Evolutionary conservation across 805 yeast species (phyloP).

Genomic region (Kodamaea restingae): DNA sequence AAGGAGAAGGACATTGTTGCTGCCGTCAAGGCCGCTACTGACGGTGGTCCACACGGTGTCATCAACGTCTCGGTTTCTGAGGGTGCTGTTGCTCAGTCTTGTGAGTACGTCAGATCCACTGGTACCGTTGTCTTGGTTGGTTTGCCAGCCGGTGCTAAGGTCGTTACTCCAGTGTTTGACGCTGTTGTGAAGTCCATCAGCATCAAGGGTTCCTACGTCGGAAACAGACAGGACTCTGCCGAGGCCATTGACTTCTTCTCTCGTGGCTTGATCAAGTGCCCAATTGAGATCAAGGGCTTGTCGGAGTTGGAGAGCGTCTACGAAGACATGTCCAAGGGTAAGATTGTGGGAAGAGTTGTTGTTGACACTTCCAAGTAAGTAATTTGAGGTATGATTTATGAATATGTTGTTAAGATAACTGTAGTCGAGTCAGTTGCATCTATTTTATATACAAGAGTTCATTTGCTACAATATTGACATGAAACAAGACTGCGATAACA

Average conservation of each 20-base stretch:
- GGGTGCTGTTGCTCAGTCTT: slow-evolving; percentile 54
- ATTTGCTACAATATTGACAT: too few relatives aligned
- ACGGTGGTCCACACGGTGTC: slow-evolving; percentile 76
- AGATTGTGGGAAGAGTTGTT: slow-evolving; percentile 43
- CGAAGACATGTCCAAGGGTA: slow-evolving; percentile 40
- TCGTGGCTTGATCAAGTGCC: slow-evolving; percentile 41
- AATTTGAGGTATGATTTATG: not conserved
- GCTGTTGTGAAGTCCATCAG: slow-evolving; percentile 38
- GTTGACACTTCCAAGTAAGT: slow-evolving; percentile 27
- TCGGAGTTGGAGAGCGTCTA: slow-evolving; percentile 38
- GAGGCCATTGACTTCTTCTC: slow-evolving; percentile 44
- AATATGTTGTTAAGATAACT: not conserved
- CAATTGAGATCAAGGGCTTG: slow-evolving; percentile 39
- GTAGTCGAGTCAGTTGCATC: too few relatives aligned
- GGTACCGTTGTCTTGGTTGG: slow-evolving; percentile 45
- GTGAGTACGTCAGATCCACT: slow-evolving; percentile 35
- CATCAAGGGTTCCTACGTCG: slow-evolving; percentile 43
- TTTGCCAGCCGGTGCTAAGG: slow-evolving; percentile 44
- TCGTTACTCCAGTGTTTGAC: slow-evolving; percentile 35
- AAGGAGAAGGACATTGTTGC: slow-evolving; percentile 51
- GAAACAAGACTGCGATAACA: too few relatives aligned
- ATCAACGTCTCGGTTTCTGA: slow-evolving; percentile 74
- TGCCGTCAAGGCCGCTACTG: slow-evolving; percentile 53
- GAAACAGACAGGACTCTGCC: slow-evolving; percentile 44
- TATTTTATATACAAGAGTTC: too few relatives aligned